Conservation (phyloP, 2,329 filamentous ascomycete species). For the Esteya vermicola region DNA sequence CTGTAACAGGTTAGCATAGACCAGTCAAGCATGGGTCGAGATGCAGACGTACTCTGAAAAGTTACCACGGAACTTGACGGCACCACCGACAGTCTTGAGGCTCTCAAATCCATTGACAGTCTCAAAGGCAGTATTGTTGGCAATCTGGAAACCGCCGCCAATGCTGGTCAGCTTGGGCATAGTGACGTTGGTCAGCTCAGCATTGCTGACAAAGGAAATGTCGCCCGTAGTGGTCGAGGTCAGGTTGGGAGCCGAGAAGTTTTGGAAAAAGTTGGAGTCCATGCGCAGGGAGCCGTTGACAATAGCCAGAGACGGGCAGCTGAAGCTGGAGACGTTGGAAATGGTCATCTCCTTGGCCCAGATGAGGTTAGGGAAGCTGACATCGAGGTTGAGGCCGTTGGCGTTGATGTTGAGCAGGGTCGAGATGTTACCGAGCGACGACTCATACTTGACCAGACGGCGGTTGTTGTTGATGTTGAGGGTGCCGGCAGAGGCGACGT, state of each 20-base stretch:
- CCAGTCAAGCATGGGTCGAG: not conserved
- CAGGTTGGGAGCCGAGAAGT: conserved; percentile 53
- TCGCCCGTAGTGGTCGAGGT: conserved; percentile 47
- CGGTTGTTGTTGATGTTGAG: conserved; percentile 87
- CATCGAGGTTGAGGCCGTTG: conserved; percentile 59
- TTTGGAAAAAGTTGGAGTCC: conserved; percentile 59
- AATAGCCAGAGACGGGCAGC: conserved; percentile 54
- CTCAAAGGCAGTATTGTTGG: conserved; percentile 72
- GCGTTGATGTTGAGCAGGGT: conserved; percentile 57
- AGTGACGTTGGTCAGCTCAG: conserved; percentile 55
- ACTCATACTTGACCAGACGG: conserved; percentile 60
- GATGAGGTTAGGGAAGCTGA: conserved; percentile 66
- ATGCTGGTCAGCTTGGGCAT: conserved; percentile 55
- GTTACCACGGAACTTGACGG: conserved; percentile 71
- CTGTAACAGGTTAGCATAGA: conserved; percentile 27
- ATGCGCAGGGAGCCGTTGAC: conserved; percentile 75
- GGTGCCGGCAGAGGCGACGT: conserved; percentile 54
- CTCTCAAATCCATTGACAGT: conserved; percentile 52
- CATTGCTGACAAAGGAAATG: conserved; percentile 50
- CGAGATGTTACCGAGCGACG: conserved; percentile 64
- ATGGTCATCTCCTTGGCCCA: conserved; percentile 71
- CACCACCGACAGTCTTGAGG: conserved; percentile 60
- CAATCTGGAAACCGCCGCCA: conserved; percentile 68
- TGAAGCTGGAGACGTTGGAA: conserved; percentile 63
- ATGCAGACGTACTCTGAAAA: conserved; percentile 57